Evolutionary conservation across 208 protist species (phyloP).

Genomic region (Kentomonas sorsogonicus): DNA sequence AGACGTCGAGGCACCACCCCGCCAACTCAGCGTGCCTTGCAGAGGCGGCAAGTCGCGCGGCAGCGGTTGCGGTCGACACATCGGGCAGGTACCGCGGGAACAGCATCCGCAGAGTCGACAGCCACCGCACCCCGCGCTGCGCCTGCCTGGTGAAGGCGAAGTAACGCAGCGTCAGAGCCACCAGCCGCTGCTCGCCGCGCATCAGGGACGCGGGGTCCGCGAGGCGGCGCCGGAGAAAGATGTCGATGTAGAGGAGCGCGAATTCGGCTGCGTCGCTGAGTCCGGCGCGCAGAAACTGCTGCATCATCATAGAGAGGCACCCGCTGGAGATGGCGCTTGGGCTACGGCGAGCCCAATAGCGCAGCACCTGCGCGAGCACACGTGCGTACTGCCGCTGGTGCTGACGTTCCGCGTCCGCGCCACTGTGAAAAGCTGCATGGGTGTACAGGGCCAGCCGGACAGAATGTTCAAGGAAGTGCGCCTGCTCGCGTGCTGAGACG

Average conservation of each 20-base stretch:
- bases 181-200: not conserved
- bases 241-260: slow-evolving; percentile 24
- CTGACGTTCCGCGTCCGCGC: not conserved
- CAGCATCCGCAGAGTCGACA: slow-evolving; percentile 17
- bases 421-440: slow-evolving; percentile 8
- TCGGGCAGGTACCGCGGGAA: slow-evolving; percentile 18
- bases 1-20: slow-evolving; percentile 37
- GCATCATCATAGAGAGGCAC: slow-evolving; percentile 16
- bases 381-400: not conserved
- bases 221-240: too few species aligned
- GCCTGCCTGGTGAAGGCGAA: not conserved
- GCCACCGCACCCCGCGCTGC: slow-evolving; percentile 11
- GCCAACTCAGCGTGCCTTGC: slow-evolving; percentile 17
- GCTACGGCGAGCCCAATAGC: not conserved
- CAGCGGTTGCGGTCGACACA: slow-evolving; percentile 13
- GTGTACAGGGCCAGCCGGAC: too few species aligned
- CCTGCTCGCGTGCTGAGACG: too few species aligned
- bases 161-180: slow-evolving; percentile 3
- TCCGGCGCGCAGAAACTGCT: slow-evolving; percentile 16
- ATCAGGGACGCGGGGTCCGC: slow-evolving; percentile 1
- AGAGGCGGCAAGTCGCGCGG: slow-evolving; percentile 25
- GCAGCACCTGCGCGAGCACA: not conserved
- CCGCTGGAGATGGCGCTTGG: too few species aligned
- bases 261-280: slow-evolving; percentile 26
- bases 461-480: too few species aligned